Percentiles rank a stretch among this genome's conserved stretches.
phyloP scores from a whole-genome alignment of 345 rosid genomes.

The Kernera saxatilis region DNA sequence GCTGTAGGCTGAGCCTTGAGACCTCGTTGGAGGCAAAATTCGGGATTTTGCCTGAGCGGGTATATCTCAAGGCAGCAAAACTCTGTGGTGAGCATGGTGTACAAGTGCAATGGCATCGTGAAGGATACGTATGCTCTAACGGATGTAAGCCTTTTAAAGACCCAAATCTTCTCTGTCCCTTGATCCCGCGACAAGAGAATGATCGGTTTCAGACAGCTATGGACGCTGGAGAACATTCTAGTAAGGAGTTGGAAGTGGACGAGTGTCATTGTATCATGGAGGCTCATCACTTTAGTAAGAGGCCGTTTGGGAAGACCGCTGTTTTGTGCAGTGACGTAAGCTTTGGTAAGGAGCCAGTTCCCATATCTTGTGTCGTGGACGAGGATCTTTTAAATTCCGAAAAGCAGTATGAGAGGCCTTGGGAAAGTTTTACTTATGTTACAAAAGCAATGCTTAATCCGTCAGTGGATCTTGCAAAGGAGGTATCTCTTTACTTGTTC shows the following conservation, averaged over 20 bases:
- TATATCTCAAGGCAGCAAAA: slow-evolving; percentile 88
- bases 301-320: slow-evolving; percentile 37
- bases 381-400: slow-evolving; percentile 44
- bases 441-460: slow-evolving; percentile 55
- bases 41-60: slow-evolving; percentile 66
- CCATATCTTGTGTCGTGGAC: slow-evolving; percentile 69
- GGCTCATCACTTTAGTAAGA: slow-evolving; percentile 46
- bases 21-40: slow-evolving; percentile 66
- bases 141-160: slow-evolving; percentile 66
- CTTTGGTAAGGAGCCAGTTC: slow-evolving; percentile 74
- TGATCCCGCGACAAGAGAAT: slow-evolving; percentile 40
- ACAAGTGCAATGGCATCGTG: slow-evolving; percentile 81
- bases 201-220: slow-evolving; percentile 11
- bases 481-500: slow-evolving; percentile 46
- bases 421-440: slow-evolving; percentile 75
- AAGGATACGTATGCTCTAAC: slow-evolving; percentile 68
- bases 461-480: slow-evolving; percentile 39
- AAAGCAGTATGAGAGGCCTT: slow-evolving; percentile 43
- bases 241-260: slow-evolving; percentile 58
- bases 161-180: slow-evolving; percentile 28
- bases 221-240: slow-evolving; percentile 27
- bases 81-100: slow-evolving; percentile 89
- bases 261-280: slow-evolving; percentile 82
- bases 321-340: slow-evolving; percentile 79
- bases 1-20: slow-evolving; percentile 82